Base-by-base conservation (phyloP, 176 grass and related monocot species). In the Bromus sterilis region DNA sequence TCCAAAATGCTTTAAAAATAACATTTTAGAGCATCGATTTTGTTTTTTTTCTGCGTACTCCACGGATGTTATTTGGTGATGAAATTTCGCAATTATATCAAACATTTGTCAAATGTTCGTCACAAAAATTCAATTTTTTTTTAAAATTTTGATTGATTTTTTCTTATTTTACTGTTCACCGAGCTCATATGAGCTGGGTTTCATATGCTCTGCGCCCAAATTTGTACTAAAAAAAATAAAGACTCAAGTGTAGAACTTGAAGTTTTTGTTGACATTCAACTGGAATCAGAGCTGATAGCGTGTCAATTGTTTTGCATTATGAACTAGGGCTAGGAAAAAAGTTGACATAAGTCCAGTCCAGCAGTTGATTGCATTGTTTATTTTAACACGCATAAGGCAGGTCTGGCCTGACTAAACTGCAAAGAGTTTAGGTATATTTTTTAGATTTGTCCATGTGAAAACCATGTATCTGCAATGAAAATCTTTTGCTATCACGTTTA, bases 381-480 rank as follows among this genome's bases (percentile, higher is more conserved):
- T n/a, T 24, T 67, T 9, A 4, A 65, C 34, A 30, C 9, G 44
- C 26, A 68, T 35, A 43, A 2, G 24, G 5, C n/a, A 74, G 46
- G 46, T 9, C 13, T 59, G 18, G 28, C 2, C 34, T 37, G 56
- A 78, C 37, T 18, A 82, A 76, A 9, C 21, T 12, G 13, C 13
- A 63, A n/a, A n/a, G 26, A 26, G 39, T 21, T 60, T 18, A 71
- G 36, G 31, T 70, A 36, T 23, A 63, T 28, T 73, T 37, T 48
- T 69, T 36, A 60, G 36, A 70, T 55, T 25, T n/a, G 30, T 85
- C 15, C 62, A 76, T 15, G 87, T 76, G 60, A 80, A 75, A 21
- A 37, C 30, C 51, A 69, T 82, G 73, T 5, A 7, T 67, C 18
- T 40, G n/a, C 33, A 32, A 1, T 35, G 25, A 42, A 18, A 58